Conservation (phyloP, 1,139 yeast genomes). For the Tardiomyces depauwii region DNA sequence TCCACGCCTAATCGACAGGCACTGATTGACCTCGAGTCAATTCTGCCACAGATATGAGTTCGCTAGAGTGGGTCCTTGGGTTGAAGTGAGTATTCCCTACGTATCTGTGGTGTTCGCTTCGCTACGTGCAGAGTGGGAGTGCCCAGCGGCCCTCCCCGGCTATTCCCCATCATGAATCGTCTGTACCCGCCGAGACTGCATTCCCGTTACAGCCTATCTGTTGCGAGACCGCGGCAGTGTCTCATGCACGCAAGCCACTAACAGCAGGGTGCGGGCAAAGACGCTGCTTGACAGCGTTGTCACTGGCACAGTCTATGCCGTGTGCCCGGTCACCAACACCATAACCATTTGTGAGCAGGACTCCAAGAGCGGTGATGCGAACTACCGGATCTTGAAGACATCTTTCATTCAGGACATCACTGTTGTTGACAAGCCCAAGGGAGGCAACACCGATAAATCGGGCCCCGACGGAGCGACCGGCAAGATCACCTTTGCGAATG, state of each 20-base stretch:
- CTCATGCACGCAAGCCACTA: neutral
- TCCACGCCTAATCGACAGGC: neutral
- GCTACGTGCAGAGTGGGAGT: too few species aligned
- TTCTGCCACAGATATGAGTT: conserved; percentile 2
- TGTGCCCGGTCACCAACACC: conserved; percentile 34
- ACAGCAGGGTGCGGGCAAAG: conserved; percentile 43
- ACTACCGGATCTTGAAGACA: conserved; percentile 46
- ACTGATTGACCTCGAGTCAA: neutral
- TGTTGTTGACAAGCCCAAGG: conserved; percentile 30
- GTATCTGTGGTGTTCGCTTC: too few species aligned
- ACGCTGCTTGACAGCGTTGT: conserved; percentile 48
- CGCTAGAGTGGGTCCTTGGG: conserved; percentile 9
- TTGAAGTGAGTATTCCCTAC: conserved; percentile 7
- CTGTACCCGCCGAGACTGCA: too few species aligned
- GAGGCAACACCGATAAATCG: conserved; percentile 1
- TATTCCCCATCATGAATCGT: too few species aligned
- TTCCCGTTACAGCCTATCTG: too few species aligned
- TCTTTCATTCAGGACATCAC: conserved; percentile 46
- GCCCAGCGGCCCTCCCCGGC: too few species aligned
- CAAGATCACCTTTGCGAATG: conserved; percentile 12
- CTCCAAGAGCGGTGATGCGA: conserved; percentile 7
- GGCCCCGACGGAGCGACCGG: conserved; percentile 5
- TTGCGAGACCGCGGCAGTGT: neutral
- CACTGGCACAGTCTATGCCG: conserved; percentile 53
- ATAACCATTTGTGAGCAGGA: conserved; percentile 23